Conservation (phyloP, 768 basidiomycete genomes). For the Nidula microcarpa region DNA sequence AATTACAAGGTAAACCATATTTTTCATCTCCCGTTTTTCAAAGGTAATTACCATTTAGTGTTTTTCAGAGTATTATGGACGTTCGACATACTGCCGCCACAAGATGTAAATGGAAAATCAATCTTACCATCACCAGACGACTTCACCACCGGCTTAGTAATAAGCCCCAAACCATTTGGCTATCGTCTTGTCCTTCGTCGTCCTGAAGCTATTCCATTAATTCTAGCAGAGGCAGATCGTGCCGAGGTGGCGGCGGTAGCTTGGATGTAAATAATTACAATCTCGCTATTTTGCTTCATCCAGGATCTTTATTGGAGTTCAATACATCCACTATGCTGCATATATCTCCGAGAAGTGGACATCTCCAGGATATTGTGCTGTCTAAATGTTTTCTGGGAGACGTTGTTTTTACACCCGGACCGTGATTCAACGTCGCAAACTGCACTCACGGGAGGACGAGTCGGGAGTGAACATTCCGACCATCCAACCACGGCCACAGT, state of each 20-base stretch:
- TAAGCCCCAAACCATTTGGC: not conserved
- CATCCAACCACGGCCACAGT: too few relatives aligned
- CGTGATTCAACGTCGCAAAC: too few relatives aligned
- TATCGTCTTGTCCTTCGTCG: not conserved
- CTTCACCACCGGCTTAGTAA: not conserved
- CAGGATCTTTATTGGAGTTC: too few relatives aligned
- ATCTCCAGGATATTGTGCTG: too few relatives aligned
- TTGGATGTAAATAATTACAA: not conserved
- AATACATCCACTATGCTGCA: too few relatives aligned
- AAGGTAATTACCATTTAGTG: not conserved
- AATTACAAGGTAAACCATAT: slow-evolving; percentile 8
- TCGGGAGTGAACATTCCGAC: too few relatives aligned
- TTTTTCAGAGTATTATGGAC: slow-evolving; percentile 17
- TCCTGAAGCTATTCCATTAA: not conserved
- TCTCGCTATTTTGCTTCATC: too few relatives aligned
- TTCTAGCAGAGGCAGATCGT: not conserved
- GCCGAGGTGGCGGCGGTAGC: not conserved
- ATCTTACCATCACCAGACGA: not conserved
- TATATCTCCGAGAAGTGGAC: too few relatives aligned
- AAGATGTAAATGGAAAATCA: not conserved
- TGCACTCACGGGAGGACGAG: too few relatives aligned
- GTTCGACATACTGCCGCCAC: slow-evolving; percentile 16
- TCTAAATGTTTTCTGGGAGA: too few relatives aligned
- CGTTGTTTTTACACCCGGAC: too few relatives aligned
- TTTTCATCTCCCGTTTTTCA: not conserved